These are phyloP conservation scores for Solanum aculeatissimum DNA, from an alignment of 305 asterid species.

Conservation along the genomic window DNA sequence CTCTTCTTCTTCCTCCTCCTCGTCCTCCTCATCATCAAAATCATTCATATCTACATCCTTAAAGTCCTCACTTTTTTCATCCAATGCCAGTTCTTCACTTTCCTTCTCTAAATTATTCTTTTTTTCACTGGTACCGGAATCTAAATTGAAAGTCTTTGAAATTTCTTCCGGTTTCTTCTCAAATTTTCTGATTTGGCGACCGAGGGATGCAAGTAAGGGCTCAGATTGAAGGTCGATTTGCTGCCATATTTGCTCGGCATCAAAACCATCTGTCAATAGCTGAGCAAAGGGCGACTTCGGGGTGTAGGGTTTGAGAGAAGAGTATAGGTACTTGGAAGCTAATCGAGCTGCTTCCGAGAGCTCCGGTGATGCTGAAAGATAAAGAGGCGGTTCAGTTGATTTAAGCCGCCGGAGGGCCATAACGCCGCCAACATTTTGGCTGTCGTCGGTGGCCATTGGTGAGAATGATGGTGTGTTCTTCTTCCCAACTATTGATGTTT, in stretches of 20 bases:
- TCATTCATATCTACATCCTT: slow-evolving; percentile 24
- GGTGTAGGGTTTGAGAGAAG: slow-evolving; percentile 43
- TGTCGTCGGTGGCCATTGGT: slow-evolving; percentile 6
- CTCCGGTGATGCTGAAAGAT: slow-evolving; percentile 56
- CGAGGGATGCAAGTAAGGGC: slow-evolving; percentile 51
- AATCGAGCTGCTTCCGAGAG: slow-evolving; percentile 57
- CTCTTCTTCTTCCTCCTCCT: slow-evolving; percentile 9
- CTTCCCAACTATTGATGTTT: background rate
- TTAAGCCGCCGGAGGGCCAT: slow-evolving; percentile 47
- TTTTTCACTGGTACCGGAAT: slow-evolving; percentile 1
- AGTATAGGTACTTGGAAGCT: slow-evolving; percentile 50
- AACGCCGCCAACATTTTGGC: slow-evolving; percentile 15
- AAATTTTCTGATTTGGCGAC: slow-evolving; percentile 43
- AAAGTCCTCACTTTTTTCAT: slow-evolving; percentile 22
- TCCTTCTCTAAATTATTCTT: slow-evolving; percentile 1
- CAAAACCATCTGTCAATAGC: slow-evolving; percentile 60
- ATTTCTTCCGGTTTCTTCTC: slow-evolving; percentile 62
- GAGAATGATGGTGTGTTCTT: background rate
- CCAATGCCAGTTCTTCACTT: slow-evolving; percentile 7
- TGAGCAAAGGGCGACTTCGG: slow-evolving; percentile 51
- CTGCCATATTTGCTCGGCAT: slow-evolving; percentile 94
- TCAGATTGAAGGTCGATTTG: slow-evolving; percentile 80
- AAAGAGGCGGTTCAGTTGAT: slow-evolving; percentile 54
- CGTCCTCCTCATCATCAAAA: background rate
- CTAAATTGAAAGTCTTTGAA: slow-evolving; percentile 26